These are phyloP conservation scores for Auxenochlorella pyrenoidosa DNA, from an alignment of 139 green algal genomes.

Conservation along the genomic window DNA sequence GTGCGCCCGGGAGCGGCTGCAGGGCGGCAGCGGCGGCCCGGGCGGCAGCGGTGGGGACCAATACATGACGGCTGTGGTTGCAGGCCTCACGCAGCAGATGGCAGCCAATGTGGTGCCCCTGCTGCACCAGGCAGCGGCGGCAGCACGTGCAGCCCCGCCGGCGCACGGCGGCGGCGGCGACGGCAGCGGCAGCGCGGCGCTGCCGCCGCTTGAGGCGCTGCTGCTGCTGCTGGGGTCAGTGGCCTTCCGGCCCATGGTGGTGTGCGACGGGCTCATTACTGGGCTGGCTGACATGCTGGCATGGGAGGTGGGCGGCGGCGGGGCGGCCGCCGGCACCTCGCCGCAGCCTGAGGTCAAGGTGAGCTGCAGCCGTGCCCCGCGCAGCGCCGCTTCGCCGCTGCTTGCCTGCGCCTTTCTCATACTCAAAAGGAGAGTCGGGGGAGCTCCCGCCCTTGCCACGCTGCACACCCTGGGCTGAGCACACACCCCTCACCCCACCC, in stretches of 20 bases:
- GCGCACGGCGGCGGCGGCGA: too few relatives aligned
- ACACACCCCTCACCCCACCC: too few relatives aligned
- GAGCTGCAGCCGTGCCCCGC: neutral
- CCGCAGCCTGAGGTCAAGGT: slow-evolving; percentile 22
- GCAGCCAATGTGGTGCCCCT: slow-evolving; percentile 13
- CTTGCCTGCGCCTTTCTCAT: neutral
- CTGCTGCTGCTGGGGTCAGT: slow-evolving; percentile 71
- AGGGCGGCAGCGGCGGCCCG: neutral
- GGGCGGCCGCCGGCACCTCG: neutral
- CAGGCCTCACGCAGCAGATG: slow-evolving; percentile 3
- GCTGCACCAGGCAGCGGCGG: slow-evolving; percentile 2
- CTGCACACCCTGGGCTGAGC: too few relatives aligned
- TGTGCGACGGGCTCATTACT: slow-evolving; percentile 59
- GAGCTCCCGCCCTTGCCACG: too few relatives aligned
- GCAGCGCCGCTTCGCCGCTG: too few relatives aligned
- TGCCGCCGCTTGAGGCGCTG: slow-evolving; percentile 64
- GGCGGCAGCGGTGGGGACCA: neutral
- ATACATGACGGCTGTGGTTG: slow-evolving; percentile 18
- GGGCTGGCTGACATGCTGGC: slow-evolving; percentile 62
- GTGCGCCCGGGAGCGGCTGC: neutral
- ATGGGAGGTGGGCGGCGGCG: neutral
- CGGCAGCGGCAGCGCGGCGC: neutral
- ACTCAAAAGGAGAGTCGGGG: too few relatives aligned
- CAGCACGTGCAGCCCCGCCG: neutral
- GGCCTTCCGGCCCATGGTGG: slow-evolving; percentile 58